Evolutionary conservation across 2,329 filamentous ascomycete species (phyloP).

Genomic region (Diplodia mutila): DNA sequence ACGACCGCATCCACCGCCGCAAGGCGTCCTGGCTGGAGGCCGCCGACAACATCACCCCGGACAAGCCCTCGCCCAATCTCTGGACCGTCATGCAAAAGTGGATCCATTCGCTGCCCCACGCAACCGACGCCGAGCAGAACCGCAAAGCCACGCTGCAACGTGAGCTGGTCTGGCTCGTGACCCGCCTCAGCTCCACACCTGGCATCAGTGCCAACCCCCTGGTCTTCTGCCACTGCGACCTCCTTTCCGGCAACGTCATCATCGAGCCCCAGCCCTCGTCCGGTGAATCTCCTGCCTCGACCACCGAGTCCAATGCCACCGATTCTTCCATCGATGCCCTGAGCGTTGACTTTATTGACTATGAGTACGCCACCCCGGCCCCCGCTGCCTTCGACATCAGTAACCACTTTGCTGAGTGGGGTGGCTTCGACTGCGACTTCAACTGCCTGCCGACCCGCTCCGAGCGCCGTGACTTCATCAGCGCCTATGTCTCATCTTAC

Average conservation of each 20-base stretch:
- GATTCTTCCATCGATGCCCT: constrained; percentile 47
- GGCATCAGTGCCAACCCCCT: constrained; percentile 73
- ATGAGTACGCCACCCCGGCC: constrained; percentile 94
- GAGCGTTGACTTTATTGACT: constrained; percentile 81
- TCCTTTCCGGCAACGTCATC: constrained; percentile 96
- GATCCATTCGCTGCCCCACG: constrained; percentile 80
- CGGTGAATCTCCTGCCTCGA: constrained; percentile 36
- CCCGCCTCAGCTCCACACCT: constrained; percentile 73
- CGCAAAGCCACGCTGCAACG: constrained; percentile 71
- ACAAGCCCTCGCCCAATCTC: constrained; percentile 78
- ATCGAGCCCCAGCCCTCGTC: constrained; percentile 61
- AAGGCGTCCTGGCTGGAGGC: constrained; percentile 38
- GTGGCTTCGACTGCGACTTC: constrained; percentile 93
- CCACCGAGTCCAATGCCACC: constrained; percentile 29
- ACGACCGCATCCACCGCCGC: constrained; percentile 38
- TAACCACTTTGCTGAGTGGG: constrained; percentile 99
- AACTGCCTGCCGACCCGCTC: constrained; percentile 75
- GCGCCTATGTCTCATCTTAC: constrained; percentile 80
- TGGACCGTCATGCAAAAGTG: constrained; percentile 98
- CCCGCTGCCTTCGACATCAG: constrained; percentile 95
- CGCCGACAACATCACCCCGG: constrained; percentile 55
- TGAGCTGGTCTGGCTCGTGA: constrained; percentile 73
- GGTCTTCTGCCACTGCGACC: constrained; percentile 92
- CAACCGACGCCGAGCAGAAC: constrained; percentile 68
- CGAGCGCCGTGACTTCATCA: constrained; percentile 78